phyloP scores from a whole-genome alignment of 2,329 filamentous ascomycete species.

The Thermoascus crustaceus region DNA sequence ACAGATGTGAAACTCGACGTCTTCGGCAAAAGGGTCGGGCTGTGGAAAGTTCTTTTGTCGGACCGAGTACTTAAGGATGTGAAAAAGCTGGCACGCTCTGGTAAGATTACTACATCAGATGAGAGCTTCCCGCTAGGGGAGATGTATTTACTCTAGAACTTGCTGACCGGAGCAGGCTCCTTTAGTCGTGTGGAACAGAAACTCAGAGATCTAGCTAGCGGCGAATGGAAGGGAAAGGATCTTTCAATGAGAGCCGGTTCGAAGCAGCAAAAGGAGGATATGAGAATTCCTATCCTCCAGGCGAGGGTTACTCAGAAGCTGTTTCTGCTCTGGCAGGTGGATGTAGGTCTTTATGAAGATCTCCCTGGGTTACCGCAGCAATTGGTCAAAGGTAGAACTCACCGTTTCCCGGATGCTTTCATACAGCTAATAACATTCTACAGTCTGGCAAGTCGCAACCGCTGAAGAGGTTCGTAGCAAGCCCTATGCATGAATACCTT shows the following conservation, averaged over 20 bases:
- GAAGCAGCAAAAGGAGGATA: constrained; percentile 3
- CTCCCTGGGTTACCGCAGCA: constrained; percentile 11
- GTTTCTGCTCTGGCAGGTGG: constrained; percentile 17
- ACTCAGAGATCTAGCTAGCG: constrained; percentile 13
- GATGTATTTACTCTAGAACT: too few relatives aligned
- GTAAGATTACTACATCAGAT: too few relatives aligned
- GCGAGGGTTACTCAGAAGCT: constrained; percentile 7
- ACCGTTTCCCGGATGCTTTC: background rate
- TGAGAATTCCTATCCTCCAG: constrained; percentile 9
- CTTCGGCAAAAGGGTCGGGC: constrained; percentile 11
- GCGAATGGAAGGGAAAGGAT: constrained; percentile 12
- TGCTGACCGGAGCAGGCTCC: constrained; percentile 2
- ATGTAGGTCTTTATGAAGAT: constrained; percentile 13
- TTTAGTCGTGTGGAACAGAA: constrained; percentile 8
- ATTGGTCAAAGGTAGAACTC: constrained; percentile 12
- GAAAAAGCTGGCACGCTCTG: constrained; percentile 5
- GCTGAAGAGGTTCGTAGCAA: background rate
- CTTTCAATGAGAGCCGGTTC: constrained; percentile 5
- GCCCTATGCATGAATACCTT: background rate
- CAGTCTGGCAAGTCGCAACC: background rate
- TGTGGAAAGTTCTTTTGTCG: constrained; percentile 15
- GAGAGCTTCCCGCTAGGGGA: too few relatives aligned
- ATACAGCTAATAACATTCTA: background rate
- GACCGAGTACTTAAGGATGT: constrained; percentile 8
- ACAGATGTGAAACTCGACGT: constrained; percentile 6